These are phyloP conservation scores for Paragyromitra xinjiangensis DNA, from an alignment of 495 filamentous ascomycete species.

Conservation along the genomic window DNA sequence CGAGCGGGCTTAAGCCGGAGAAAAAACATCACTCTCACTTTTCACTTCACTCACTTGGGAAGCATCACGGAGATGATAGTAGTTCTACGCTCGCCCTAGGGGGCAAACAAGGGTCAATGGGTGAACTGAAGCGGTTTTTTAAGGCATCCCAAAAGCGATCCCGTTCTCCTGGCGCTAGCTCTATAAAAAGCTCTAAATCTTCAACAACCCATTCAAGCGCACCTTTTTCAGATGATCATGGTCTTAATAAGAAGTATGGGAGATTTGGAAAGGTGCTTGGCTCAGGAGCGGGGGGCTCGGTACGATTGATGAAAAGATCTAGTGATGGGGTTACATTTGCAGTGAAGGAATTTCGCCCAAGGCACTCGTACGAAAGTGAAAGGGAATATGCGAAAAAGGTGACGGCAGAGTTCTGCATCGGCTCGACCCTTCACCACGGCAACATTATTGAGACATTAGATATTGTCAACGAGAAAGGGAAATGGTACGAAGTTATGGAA, in stretches of 20 bases:
- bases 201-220: conserved; percentile 64
- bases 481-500: conserved; percentile 99
- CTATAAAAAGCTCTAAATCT: conserved; percentile 71
- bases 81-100: conserved; percentile 58
- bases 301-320: conserved; percentile 89
- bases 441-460: conserved; percentile 99
- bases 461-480: conserved; percentile 91
- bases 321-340: conserved; percentile 93
- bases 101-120: conserved; percentile 83
- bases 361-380: conserved; percentile 91
- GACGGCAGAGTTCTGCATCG: conserved; percentile 99
- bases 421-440: conserved; percentile 94
- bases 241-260: conserved; percentile 88
- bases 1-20: conserved; percentile 53
- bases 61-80: conserved; percentile 63
- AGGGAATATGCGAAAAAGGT: conserved; percentile 98
- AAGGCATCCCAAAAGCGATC: conserved; percentile 70
- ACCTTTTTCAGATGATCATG: conserved; percentile 94
- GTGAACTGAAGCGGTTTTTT: conserved; percentile 93
- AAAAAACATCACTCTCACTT: conserved; percentile 65
- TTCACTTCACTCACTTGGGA: conserved; percentile 59
- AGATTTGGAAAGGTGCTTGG: conserved; percentile 93
- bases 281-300: conserved; percentile 93
- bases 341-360: conserved; percentile 94
- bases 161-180: conserved; percentile 71